Conservation (phyloP, 2,329 filamentous ascomycete species). For the Cladosporium sphaerospermum region DNA sequence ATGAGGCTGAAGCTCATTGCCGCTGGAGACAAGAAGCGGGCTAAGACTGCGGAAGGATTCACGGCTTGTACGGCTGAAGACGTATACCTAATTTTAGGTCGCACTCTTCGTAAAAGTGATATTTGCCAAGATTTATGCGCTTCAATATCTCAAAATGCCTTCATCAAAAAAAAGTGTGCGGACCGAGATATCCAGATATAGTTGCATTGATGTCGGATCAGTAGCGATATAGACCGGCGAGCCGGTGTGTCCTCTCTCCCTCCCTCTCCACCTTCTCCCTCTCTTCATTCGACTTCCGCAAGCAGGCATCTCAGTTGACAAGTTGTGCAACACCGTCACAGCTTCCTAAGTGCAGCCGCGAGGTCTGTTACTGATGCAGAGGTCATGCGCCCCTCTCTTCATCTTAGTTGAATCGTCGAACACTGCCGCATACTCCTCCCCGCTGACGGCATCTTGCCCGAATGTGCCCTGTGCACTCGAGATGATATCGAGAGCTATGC, state of each 20-base stretch:
- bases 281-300: not conserved
- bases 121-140: too few species aligned
- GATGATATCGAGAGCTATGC: slow-evolving; percentile 8
- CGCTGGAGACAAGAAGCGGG: not conserved
- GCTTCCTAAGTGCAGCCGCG: not conserved
- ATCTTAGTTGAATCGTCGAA: not conserved
- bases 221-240: too few species aligned
- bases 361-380: slow-evolving; percentile 4
- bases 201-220: too few species aligned
- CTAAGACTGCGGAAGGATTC: not conserved
- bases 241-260: too few species aligned
- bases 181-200: too few species aligned
- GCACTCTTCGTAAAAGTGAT: too few species aligned
- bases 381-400: slow-evolving; percentile 3
- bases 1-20: not conserved
- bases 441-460: slow-evolving; percentile 7
- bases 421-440: slow-evolving; percentile 7
- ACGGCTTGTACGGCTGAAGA: too few species aligned
- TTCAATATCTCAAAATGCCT: too few species aligned
- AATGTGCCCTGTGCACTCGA: not conserved
- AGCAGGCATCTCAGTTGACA: not conserved
- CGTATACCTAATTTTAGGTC: too few species aligned
- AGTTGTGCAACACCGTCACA: not conserved
- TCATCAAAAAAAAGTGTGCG: too few species aligned
- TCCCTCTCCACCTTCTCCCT: not conserved